Evolutionary conservation across 768 basidiomycete genomes (phyloP).

Genomic region (Boletus eberwhitei): DNA sequence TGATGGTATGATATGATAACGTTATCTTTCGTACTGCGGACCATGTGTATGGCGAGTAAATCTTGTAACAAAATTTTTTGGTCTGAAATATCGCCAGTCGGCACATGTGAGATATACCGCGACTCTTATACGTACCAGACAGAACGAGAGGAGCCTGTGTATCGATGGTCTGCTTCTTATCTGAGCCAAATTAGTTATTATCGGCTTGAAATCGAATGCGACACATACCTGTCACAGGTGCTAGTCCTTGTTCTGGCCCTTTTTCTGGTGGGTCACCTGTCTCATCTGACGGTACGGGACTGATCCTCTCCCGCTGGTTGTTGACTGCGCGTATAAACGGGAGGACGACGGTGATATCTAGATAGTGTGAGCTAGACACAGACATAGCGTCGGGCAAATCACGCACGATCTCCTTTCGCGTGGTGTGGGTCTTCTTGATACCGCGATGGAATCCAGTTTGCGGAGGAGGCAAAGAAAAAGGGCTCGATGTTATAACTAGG

Average conservation of each 20-base stretch:
- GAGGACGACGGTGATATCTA: conserved; percentile 44
- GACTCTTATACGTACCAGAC: conserved; percentile 9
- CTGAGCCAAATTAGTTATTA: conserved; percentile 7
- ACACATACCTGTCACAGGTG: conserved; percentile 16
- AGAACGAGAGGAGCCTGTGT: conserved; percentile 33
- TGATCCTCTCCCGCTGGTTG: conserved; percentile 18
- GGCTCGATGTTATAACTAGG: conserved; percentile 41
- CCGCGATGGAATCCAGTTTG: conserved; percentile 42
- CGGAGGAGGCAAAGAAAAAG: conserved; percentile 43
- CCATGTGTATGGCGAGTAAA: conserved; percentile 39
- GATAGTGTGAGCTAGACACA: background rate
- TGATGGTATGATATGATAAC: conserved; percentile 38
- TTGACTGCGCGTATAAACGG: conserved; percentile 40
- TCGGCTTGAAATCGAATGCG: background rate
- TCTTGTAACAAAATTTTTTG: conserved; percentile 32
- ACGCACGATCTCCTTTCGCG: conserved; percentile 38
- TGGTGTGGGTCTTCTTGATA: conserved; percentile 35
- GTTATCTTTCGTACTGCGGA: conserved; percentile 26
- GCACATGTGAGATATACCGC: background rate
- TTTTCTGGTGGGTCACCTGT: background rate
- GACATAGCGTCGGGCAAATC: background rate
- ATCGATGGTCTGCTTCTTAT: conserved; percentile 28
- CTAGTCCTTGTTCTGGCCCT: conserved; percentile 1
- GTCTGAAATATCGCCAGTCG: conserved; percentile 4
- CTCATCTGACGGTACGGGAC: conserved; percentile 20